phyloP scores from a whole-genome alignment of 2,329 filamentous ascomycete genomes.

The Monosporascus sp. region DNA sequence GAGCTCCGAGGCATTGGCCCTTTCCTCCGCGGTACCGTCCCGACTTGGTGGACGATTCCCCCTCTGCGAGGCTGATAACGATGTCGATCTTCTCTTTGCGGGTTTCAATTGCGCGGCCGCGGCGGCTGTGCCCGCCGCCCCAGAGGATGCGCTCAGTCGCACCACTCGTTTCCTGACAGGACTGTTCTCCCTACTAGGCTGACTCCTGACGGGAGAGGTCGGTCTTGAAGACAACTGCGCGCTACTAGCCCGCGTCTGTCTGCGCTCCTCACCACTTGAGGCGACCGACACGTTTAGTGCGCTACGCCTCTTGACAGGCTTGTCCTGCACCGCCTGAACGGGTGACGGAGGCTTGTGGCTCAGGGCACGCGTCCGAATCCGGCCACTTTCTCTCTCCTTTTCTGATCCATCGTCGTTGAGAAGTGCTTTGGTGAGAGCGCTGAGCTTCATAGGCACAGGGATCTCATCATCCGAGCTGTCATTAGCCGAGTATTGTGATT shows the following conservation, averaged over 20 bases:
- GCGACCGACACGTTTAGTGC: slow-evolving; percentile 40
- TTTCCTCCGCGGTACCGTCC: slow-evolving; percentile 38
- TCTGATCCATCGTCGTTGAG: slow-evolving; percentile 59
- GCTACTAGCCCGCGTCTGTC: slow-evolving; percentile 44
- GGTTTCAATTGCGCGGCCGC: slow-evolving; percentile 24
- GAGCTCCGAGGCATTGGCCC: slow-evolving; percentile 26
- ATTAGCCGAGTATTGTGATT: slow-evolving; percentile 50
- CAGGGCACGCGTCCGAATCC: slow-evolving; percentile 42
- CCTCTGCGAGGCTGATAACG: slow-evolving; percentile 33
- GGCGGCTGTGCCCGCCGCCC: slow-evolving; percentile 11
- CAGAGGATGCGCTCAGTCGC: slow-evolving; percentile 47
- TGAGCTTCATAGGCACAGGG: slow-evolving; percentile 86
- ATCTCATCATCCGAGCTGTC: slow-evolving; percentile 96
- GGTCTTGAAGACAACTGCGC: slow-evolving; percentile 38
- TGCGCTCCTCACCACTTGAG: slow-evolving; percentile 37
- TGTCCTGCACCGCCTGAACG: slow-evolving; percentile 18
- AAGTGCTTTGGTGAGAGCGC: slow-evolving; percentile 83
- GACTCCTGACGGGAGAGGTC: slow-evolving; percentile 39
- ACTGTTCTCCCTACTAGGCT: slow-evolving; percentile 39
- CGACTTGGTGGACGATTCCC: slow-evolving; percentile 35
- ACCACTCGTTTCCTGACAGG: slow-evolving; percentile 54
- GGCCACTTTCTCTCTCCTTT: slow-evolving; percentile 33
- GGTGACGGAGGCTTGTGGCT: slow-evolving; percentile 38
- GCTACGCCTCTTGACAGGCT: slow-evolving; percentile 41
- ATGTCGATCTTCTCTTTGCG: slow-evolving; percentile 45